A percentile compares a stretch with the other conserved stretches of the same genome.
Conservation (phyloP, 2,329 filamentous ascomycete genomes). For the Incumbomyces lentus region DNA sequence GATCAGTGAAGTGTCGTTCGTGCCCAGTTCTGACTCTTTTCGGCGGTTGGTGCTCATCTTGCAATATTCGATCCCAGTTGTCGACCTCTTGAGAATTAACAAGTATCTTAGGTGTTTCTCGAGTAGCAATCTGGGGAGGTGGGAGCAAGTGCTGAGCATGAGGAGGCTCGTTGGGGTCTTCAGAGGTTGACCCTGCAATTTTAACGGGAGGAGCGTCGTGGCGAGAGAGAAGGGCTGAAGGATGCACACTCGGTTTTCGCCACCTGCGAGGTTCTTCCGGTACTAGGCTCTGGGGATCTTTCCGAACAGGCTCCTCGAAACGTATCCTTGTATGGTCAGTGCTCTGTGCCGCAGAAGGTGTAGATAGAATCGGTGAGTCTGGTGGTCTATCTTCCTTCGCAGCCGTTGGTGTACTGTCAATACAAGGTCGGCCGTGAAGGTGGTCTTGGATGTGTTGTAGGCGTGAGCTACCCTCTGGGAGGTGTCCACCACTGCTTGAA, state of each 20-base stretch:
- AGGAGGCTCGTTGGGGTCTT: no score
- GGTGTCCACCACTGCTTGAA: no score
- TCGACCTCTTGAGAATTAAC: not conserved
- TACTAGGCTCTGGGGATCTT: not conserved
- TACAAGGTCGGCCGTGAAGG: not conserved
- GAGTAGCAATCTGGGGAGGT: no score
- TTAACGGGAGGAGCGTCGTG: not conserved
- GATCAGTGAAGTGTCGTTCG: conserved; percentile 16
- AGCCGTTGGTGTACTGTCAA: not conserved
- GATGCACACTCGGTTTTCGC: not conserved
- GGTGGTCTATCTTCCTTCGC: not conserved
- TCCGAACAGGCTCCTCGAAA: not conserved
- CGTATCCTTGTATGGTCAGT: not conserved
- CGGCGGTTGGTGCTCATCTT: conserved; percentile 6
- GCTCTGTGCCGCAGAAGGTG: not conserved
- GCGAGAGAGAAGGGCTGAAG: not conserved
- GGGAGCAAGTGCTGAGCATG: no score
- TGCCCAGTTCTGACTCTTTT: conserved; percentile 8
- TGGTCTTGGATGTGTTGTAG: not conserved
- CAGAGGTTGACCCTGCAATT: not conserved
- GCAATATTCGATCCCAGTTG: not conserved
- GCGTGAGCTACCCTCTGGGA: not conserved
- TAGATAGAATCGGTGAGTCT: not conserved
- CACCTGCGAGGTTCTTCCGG: not conserved
- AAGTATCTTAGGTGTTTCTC: not conserved